Base-by-base conservation (phyloP, 2,329 filamentous ascomycete genomes). In the Ilyonectria mors-panacis region DNA sequence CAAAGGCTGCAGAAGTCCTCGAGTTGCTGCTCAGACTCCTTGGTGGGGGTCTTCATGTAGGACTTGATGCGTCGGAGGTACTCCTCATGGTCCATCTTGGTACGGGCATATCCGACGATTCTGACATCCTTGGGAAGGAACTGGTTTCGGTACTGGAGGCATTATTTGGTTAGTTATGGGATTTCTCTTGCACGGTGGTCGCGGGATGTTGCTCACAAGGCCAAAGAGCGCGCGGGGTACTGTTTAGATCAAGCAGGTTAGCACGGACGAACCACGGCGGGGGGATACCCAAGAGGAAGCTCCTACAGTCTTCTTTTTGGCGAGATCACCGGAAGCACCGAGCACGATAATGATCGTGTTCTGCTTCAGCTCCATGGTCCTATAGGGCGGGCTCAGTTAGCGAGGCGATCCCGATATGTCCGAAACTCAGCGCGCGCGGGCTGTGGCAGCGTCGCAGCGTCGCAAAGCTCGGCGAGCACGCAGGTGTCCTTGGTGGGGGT, bases 21-120 rank as follows among this genome's bases (percentile, higher is more conserved):
- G 67, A 99, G 88, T 82, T 98, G 95, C 84, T 97, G 92, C 86
- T 99, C 95, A 75, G 97, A 91, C 77, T 98, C 96, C 87, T 97
- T 97, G 75, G 95, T 98, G 17, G 96, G 96, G 17, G 95, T 96
- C 89, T 99, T 98, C 87, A 99, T 99, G 86, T 98, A 97, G 68
- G 94, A 97, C 85, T 93, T 95, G 84, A 99, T 94, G 75, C 96
- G 91, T 85, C 92, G 93, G 80, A 98, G 88, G 86, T 93, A 98
- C 83, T 99, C 96, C 72, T 94, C 91, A 78, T 95, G 94, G 85
- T 98, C 95, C 96, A 99, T 99, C 88, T 98, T 98, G 76, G 96
- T 99, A 81, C 96, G 92, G 77, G 96, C 96, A 94, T 99, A 99
- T 86, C 96, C 96, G 78, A 99, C 91, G 81, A 99, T 98, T 83